Evolutionary conservation across 768 basidiomycete species (phyloP).

Genomic region (Clathrus columnatus): DNA sequence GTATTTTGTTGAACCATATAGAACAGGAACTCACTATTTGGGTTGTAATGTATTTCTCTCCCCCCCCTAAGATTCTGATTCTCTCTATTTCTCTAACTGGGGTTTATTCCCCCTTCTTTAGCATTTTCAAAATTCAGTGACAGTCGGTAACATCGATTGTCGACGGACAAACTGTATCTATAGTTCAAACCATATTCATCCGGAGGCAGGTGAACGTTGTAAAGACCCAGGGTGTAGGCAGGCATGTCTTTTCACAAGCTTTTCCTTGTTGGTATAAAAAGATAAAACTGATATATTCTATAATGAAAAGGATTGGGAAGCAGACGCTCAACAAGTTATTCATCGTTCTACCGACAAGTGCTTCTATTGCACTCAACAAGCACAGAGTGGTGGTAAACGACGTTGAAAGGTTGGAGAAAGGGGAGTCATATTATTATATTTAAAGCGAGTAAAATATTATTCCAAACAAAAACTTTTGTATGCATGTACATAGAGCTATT

Average conservation of each 20-base stretch:
- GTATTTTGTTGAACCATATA: neutral
- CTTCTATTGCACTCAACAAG: neutral
- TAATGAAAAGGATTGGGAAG: neutral
- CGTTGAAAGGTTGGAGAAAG: neutral
- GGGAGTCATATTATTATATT: too few relatives aligned
- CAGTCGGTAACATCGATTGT: slow-evolving; percentile 6
- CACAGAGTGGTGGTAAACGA: neutral
- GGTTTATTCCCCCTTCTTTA: neutral
- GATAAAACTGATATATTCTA: neutral
- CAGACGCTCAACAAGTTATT: slow-evolving; percentile 5
- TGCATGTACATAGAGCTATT: too few relatives aligned
- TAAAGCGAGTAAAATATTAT: too few relatives aligned
- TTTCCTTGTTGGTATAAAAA: neutral
- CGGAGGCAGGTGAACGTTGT: neutral
- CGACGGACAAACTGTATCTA: neutral
- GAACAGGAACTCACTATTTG: slow-evolving; percentile 2
- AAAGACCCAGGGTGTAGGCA: slow-evolving; percentile 4
- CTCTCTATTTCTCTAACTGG: neutral
- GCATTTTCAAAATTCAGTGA: slow-evolving; percentile 4
- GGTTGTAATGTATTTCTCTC: slow-evolving; percentile 4
- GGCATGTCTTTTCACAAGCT: neutral
- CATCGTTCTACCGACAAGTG: neutral
- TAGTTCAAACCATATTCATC: neutral
- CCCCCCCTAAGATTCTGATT: neutral
- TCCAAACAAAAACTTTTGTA: too few relatives aligned